Conservation (phyloP, 2,329 filamentous ascomycete species). For the Hirsutella minnesotensis region DNA sequence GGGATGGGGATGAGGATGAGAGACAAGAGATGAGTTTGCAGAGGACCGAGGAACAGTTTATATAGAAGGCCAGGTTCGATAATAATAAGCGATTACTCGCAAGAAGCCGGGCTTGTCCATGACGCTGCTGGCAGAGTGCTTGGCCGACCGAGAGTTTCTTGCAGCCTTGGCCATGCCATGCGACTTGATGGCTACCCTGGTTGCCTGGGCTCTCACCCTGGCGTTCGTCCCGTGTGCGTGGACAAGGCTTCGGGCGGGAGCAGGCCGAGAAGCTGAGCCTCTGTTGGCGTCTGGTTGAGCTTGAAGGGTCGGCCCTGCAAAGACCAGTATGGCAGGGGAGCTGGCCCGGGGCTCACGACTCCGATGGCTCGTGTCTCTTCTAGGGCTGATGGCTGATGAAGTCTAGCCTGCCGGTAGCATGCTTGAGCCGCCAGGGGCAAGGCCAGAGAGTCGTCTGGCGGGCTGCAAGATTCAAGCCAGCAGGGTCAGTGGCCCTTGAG, state of each 20-base stretch:
- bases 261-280: background rate
- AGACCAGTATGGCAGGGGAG: background rate
- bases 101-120: background rate
- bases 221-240: background rate
- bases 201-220: background rate
- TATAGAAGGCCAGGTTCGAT: background rate
- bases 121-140: background rate
- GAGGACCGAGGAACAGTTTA: background rate
- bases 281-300: background rate
- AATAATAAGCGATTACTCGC: too few species aligned
- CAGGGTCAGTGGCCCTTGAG: background rate
- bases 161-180: background rate
- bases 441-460: background rate
- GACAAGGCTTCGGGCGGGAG: background rate
- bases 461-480: background rate
- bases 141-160: background rate
- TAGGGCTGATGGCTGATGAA: background rate
- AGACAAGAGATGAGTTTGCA: background rate
- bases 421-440: background rate
- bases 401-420: background rate
- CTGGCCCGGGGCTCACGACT: background rate
- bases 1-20: background rate
- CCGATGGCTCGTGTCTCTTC: background rate
- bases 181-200: background rate
- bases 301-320: background rate